phyloP scores from a whole-genome alignment of 2,329 filamentous ascomycete species.

The Pestalotiopsis sp. region DNA sequence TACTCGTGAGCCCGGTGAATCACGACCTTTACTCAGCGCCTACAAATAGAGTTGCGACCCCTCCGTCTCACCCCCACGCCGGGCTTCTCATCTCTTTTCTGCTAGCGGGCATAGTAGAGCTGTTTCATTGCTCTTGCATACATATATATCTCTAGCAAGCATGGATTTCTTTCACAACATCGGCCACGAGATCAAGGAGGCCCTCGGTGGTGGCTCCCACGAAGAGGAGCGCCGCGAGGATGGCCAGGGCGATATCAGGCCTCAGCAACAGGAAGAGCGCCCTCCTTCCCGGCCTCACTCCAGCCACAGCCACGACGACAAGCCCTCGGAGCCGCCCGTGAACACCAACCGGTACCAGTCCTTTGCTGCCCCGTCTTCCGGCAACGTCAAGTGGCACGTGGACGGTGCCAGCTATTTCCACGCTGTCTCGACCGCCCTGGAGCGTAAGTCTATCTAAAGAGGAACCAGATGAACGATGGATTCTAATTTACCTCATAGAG shows the following conservation, averaged over 20 bases:
- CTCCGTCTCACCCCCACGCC: not conserved
- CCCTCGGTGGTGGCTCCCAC: constrained; percentile 37
- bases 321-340: constrained; percentile 37
- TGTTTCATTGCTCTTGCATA: not conserved
- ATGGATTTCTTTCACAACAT: constrained; percentile 50
- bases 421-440: constrained; percentile 79
- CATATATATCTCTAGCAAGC: constrained; percentile 13
- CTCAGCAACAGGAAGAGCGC: constrained; percentile 28
- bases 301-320: constrained; percentile 24
- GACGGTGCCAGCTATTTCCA: constrained; percentile 85
- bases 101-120: not conserved
- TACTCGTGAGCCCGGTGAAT: not conserved
- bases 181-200: constrained; percentile 43
- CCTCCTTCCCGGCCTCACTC: constrained; percentile 7
- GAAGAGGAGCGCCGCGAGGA: constrained; percentile 40
- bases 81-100: not conserved
- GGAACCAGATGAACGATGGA: not conserved
- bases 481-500: constrained; percentile 40
- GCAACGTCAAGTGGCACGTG: constrained; percentile 86
- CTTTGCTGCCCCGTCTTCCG: constrained; percentile 74
- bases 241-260: constrained; percentile 4
- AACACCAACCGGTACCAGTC: constrained; percentile 59
- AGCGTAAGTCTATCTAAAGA: constrained; percentile 45
- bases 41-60: not conserved
- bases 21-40: not conserved